Conservation (phyloP, 169 alveolate species). For the Eimeria brunetti region DNA sequence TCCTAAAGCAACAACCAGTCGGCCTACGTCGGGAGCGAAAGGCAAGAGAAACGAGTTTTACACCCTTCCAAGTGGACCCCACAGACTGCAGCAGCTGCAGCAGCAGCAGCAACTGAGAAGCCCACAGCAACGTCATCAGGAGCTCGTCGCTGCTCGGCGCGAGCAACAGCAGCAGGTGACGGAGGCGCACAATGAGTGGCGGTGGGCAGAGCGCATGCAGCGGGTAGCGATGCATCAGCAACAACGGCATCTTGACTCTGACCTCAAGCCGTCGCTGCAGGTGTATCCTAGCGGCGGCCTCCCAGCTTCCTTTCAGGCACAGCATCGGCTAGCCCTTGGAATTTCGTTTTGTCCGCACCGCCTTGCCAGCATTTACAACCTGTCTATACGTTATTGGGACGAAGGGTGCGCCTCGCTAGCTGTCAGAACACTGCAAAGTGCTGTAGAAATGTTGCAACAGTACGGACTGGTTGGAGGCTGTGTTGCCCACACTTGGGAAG, state of each 20-base stretch:
- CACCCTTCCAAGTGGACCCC: neutral
- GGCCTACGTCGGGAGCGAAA: neutral
- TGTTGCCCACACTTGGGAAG: conserved; percentile 45
- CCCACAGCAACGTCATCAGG: conserved; percentile 47
- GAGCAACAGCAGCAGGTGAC: conserved; percentile 60
- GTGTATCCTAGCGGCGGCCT: neutral
- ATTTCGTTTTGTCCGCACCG: conserved; percentile 25
- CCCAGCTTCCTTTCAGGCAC: conserved; percentile 12
- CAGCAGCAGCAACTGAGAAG: conserved; percentile 30
- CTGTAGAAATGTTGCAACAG: conserved; percentile 34
- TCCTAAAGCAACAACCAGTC: neutral
- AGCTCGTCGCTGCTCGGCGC: conserved; percentile 28
- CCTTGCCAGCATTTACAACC: conserved; percentile 64
- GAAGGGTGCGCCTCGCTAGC: conserved; percentile 51
- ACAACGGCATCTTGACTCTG: neutral
- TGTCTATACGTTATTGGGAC: conserved; percentile 59
- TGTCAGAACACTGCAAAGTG: conserved; percentile 25
- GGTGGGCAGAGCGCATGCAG: conserved; percentile 42
- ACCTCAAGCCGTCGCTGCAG: conserved; percentile 15
- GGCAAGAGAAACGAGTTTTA: neutral
- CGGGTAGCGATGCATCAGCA: neutral
- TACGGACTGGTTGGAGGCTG: conserved; percentile 44
- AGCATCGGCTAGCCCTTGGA: neutral
- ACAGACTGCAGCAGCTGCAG: conserved; percentile 1
- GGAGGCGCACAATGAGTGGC: conserved; percentile 43